Base-by-base conservation (phyloP, 106 monocot species). In the Allium fistulosum region DNA sequence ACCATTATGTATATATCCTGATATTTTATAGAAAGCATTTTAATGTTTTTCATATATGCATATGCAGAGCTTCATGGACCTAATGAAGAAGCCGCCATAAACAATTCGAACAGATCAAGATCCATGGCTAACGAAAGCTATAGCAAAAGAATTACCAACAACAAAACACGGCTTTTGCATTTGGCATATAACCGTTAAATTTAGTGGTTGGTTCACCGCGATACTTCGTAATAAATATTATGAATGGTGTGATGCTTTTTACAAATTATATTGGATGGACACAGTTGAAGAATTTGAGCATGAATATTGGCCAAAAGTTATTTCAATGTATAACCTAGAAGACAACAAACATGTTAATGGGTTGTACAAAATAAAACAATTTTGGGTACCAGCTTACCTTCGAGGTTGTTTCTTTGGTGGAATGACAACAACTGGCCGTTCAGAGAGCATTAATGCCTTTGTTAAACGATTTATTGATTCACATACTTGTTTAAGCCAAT, bases 381-480 rank as follows among this genome's bases (percentile, higher is more conserved):
- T 8, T 62, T 28, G 62, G 62, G 62, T 37, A 26, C 26, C 28
- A 11, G 8, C 10, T 59, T 62, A 62, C 14, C 62, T 62, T 62
- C 62, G 0, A 10, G 17, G 28, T 26, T 62, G 11, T 14, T 62
- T 62, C 14, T 62, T 45, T 27, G 26, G 26, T 8, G 62, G 62
- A 62, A 62, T 62, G 62, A 28, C 62, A 5, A 62, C 62, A 26
- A 62, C 62, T 2, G 62, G 62, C 8, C 26, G 62, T 28, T 62
- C 62, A 8, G 62, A 62, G 62, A 62, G 62, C 14, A 14, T 62
- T 14, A 46, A 62, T 37, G 26, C 62, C 8, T 62, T 62, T 62
- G 13, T 62, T 27, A 62, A 62, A 27, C 7, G 37, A 27, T 62
- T 62, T 13, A 62, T 62, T 37, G 28, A 22, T 27, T 26, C 4